Evolutionary conservation across 495 filamentous ascomycete genomes (phyloP), one percentile per base, ranked within the genome.

Genomic region (Pyrenula massariospora): DNA sequence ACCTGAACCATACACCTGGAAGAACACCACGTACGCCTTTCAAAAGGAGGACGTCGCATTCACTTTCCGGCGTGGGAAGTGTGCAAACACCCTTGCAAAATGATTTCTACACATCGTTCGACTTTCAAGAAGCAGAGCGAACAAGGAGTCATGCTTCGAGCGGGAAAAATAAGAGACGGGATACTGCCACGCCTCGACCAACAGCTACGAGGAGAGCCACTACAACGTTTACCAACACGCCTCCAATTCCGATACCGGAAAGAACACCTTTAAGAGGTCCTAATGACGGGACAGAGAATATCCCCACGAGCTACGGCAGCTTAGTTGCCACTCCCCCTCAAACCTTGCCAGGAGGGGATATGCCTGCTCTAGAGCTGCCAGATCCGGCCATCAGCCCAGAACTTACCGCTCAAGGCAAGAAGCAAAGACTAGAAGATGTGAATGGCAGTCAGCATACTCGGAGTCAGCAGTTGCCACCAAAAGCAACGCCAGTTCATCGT

Each of bases 271-370:
- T 52, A 20, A 52, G 50, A 52, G 22, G 50, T 24, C 8, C 50
- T 21, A 10, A 52, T 8, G 22, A 52, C 50, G 19, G 19, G 8
- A 19, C 20, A 10, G 8, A 20, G 0, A 68, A 66, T 10, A 58
- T 59, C 0, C 54, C 64, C 48, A 72, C 71, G 15, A 80, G 70
- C 47, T 94, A 93, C 79, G 89, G 89, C 20, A 92, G 88, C 66
- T 87, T 94, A 54, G 69, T 84, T 2, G 75, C 79, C 2, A 82
- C 84, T 12, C 85, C 86, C 0, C 82, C 83, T n/a, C 59, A 61
- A 22, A 55, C 60, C 5, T 54, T 57, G 12, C 60, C 57, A 15
- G 65, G 60, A 22, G 70, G 71, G 22, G 72, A 74, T 25, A 66
- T 71, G n/a, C 77, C 72, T 20, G 76, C 68, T 1, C 74, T 85